These are phyloP conservation scores for Elsinoe arachidis DNA, from an alignment of 2,329 filamentous ascomycete genomes.

Conservation along the genomic window DNA sequence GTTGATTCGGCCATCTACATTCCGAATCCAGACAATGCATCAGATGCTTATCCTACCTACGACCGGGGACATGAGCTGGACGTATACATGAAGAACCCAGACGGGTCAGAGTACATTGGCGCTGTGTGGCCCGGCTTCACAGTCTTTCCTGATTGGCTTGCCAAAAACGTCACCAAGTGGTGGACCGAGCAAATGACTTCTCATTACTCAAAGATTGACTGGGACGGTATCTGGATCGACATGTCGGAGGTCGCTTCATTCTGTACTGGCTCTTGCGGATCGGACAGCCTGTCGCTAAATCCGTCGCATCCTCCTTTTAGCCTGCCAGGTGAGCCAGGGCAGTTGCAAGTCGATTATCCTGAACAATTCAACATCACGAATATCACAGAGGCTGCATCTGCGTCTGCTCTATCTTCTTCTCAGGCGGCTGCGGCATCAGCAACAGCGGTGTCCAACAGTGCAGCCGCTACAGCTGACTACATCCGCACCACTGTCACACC, in stretches of 20 bases:
- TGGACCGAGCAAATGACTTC: conserved; percentile 48
- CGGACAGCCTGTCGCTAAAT: conserved; percentile 54
- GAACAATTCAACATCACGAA: conserved; percentile 64
- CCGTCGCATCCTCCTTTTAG: conserved; percentile 58
- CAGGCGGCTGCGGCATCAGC: conserved; percentile 37
- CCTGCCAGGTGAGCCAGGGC: conserved; percentile 57
- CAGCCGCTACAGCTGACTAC: conserved; percentile 27
- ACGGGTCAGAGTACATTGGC: conserved; percentile 33
- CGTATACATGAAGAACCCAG: conserved; percentile 30
- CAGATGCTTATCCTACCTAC: conserved; percentile 48
- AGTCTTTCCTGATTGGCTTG: conserved; percentile 53
- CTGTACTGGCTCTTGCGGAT: conserved; percentile 65
- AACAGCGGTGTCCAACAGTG: conserved; percentile 19
- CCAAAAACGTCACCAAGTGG: conserved; percentile 50
- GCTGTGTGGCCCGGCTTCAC: conserved; percentile 58
- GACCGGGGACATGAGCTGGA: conserved; percentile 26
- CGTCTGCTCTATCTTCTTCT: conserved; percentile 45
- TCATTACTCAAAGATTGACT: conserved; percentile 46
- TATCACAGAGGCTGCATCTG: conserved; percentile 55
- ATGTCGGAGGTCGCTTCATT: conserved; percentile 56
- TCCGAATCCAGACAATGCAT: conserved; percentile 60
- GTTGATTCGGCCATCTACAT: conserved; percentile 60
- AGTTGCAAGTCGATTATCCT: conserved; percentile 53
- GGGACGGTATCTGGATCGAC: conserved; percentile 51
- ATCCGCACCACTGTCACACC: conserved; percentile 51